Percentiles rank a stretch among this genome's conserved stretches.
These are phyloP conservation scores for Podosphaera fusca DNA, from an alignment of 2,329 filamentous ascomycete genomes.

Conservation along the genomic window DNA sequence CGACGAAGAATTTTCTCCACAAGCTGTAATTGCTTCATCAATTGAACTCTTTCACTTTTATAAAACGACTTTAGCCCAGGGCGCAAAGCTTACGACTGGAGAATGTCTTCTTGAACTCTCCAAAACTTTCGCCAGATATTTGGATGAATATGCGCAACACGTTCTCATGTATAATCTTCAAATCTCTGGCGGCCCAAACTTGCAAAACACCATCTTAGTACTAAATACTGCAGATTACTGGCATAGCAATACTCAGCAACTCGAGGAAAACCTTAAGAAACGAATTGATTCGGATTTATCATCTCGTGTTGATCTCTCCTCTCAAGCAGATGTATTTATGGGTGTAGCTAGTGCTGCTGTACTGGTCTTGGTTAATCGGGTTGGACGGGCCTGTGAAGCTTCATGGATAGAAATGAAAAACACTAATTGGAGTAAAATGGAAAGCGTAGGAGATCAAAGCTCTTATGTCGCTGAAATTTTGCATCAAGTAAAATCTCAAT, in stretches of 20 bases:
- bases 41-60: slow-evolving; percentile 97
- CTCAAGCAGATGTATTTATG: slow-evolving; percentile 85
- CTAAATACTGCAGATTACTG: slow-evolving; percentile 96
- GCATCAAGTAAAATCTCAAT: slow-evolving; percentile 44
- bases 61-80: slow-evolving; percentile 76
- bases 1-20: slow-evolving; percentile 80
- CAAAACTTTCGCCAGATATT: slow-evolving; percentile 68
- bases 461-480: slow-evolving; percentile 72
- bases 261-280: slow-evolving; percentile 85
- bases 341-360: slow-evolving; percentile 80
- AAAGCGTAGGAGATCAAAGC: slow-evolving; percentile 81
- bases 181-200: slow-evolving; percentile 22
- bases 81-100: slow-evolving; percentile 87
- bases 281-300: slow-evolving; percentile 63
- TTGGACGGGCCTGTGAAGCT: slow-evolving; percentile 62
- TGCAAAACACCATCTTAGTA: slow-evolving; percentile 65
- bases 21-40: slow-evolving; percentile 76
- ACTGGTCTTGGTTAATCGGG: slow-evolving; percentile 57
- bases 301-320: slow-evolving; percentile 63
- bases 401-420: slow-evolving; percentile 96
- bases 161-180: slow-evolving; percentile 55
- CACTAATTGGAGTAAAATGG: slow-evolving; percentile 83
- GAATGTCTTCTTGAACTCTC: slow-evolving; percentile 66
- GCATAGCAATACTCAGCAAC: slow-evolving; percentile 74
- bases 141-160: slow-evolving; percentile 88